phyloP scores from a whole-genome alignment of 139 green algal genomes.

The Coccomyxa sp. region DNA sequence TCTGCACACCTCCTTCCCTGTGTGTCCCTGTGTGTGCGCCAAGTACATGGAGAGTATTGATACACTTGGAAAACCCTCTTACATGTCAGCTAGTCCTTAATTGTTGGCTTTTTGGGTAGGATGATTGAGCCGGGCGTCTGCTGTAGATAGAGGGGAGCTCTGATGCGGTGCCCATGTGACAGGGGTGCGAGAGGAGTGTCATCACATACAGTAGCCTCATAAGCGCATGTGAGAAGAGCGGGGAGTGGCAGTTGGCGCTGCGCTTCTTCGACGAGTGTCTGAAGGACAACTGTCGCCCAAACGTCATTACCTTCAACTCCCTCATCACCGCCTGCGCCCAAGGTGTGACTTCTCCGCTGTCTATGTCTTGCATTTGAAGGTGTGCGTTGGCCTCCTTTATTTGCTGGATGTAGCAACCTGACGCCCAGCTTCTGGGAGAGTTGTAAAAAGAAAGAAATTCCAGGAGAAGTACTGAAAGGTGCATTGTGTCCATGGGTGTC shows the following conservation, averaged over 20 bases:
- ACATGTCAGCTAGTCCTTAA: no score
- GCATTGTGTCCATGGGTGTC: not conserved
- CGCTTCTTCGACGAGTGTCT: slow-evolving; percentile 80
- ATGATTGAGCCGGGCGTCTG: no score
- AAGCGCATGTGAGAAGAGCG: slow-evolving; percentile 70
- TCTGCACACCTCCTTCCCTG: no score
- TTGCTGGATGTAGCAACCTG: no score
- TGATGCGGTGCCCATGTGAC: not conserved
- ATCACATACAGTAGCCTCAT: slow-evolving; percentile 86
- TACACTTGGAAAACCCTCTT: no score
- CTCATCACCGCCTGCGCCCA: slow-evolving; percentile 71
- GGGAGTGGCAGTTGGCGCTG: slow-evolving; percentile 76
- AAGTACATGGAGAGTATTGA: no score
- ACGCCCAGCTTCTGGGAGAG: no score
- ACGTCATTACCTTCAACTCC: slow-evolving; percentile 85
- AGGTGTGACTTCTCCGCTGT: slow-evolving; percentile 4
- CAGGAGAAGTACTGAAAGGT: no score
- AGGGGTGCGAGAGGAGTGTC: slow-evolving; percentile 50
- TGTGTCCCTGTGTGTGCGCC: no score
- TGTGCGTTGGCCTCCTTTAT: no score
- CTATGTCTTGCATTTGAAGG: not conserved
- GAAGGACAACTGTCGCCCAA: slow-evolving; percentile 60
- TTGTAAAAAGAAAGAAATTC: not conserved
- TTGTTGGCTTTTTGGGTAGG: no score
- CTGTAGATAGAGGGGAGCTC: no score